Conservation (phyloP, 2,329 filamentous ascomycete genomes). For the Colletotrichum siamense region DNA sequence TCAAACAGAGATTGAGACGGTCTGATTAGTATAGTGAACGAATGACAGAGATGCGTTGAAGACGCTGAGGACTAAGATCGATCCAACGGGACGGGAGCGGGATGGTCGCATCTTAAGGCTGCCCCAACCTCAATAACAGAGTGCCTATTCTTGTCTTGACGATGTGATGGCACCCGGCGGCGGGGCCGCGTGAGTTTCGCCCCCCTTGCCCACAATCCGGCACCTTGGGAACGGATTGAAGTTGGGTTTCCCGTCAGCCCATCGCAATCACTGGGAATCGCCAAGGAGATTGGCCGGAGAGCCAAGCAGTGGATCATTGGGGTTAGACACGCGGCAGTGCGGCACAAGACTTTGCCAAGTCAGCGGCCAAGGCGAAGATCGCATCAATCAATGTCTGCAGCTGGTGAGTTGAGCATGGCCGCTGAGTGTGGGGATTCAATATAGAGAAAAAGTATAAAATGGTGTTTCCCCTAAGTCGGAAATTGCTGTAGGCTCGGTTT, state of each 20-base stretch:
- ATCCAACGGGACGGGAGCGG: neutral
- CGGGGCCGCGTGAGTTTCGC: neutral
- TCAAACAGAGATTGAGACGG: neutral
- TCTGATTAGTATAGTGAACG: neutral
- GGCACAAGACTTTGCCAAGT: neutral
- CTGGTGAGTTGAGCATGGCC: neutral
- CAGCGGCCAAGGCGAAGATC: neutral
- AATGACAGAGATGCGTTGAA: neutral
- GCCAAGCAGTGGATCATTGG: neutral
- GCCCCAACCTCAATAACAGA: neutral
- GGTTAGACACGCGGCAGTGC: slow-evolving; percentile 1
- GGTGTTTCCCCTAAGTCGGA: neutral
- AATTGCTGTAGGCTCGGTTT: neutral
- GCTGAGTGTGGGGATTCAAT: neutral
- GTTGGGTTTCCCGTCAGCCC: neutral
- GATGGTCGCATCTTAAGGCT: neutral
- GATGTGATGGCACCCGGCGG: neutral
- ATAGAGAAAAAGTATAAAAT: slow-evolving; percentile 5
- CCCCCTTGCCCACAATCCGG: neutral
- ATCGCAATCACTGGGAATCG: neutral
- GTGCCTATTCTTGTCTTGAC: neutral
- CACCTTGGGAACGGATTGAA: neutral
- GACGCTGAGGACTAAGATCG: neutral
- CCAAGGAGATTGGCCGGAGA: neutral
- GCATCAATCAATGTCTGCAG: neutral